Evolutionary conservation across 1,284 basidiomycete genomes (phyloP).

Genomic region (Leccinum pseudoinsigne): DNA sequence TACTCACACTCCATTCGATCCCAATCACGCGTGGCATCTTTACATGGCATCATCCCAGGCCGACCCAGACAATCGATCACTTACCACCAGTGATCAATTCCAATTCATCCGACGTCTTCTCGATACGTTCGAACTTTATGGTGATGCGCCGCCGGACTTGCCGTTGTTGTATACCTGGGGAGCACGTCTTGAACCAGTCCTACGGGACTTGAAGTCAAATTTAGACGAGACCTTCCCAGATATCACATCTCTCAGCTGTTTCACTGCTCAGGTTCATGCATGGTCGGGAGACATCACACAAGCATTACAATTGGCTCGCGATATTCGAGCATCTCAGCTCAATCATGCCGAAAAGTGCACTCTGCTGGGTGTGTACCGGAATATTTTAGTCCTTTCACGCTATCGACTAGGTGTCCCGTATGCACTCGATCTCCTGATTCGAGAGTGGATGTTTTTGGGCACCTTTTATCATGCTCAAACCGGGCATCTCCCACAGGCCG

Average conservation of each 20-base stretch:
- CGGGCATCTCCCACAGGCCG: slow-evolving; percentile 12
- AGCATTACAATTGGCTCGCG: slow-evolving; percentile 33
- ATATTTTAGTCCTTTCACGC: slow-evolving; percentile 41
- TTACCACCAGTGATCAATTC: slow-evolving; percentile 30
- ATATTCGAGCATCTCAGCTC: slow-evolving; percentile 21
- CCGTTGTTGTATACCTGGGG: slow-evolving; percentile 39
- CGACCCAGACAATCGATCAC: slow-evolving; percentile 7
- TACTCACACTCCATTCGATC: slow-evolving; percentile 29
- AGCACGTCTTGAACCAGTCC: slow-evolving; percentile 34
- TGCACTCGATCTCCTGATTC: slow-evolving; percentile 45
- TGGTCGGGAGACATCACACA: slow-evolving; percentile 37
- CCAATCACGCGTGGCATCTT: slow-evolving; percentile 40
- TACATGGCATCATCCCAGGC: slow-evolving; percentile 29
- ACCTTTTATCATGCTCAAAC: slow-evolving; percentile 27
- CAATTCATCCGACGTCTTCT: slow-evolving; percentile 36
- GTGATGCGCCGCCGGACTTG: slow-evolving; percentile 23
- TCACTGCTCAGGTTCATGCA: slow-evolving; percentile 36
- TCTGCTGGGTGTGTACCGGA: slow-evolving; percentile 39
- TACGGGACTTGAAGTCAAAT: slow-evolving; percentile 32
- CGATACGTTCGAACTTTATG: slow-evolving; percentile 28
- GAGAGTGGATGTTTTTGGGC: slow-evolving; percentile 43
- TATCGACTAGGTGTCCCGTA: slow-evolving; percentile 37
- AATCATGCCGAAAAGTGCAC: slow-evolving; percentile 18
- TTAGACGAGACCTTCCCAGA: slow-evolving; percentile 19
- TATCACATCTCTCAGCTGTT: slow-evolving; percentile 30